Percentiles rank a stretch among this genome's conserved stretches.
Evolutionary conservation across 2,329 filamentous ascomycete species (phyloP).

Genomic region (Beauveria sp.): DNA sequence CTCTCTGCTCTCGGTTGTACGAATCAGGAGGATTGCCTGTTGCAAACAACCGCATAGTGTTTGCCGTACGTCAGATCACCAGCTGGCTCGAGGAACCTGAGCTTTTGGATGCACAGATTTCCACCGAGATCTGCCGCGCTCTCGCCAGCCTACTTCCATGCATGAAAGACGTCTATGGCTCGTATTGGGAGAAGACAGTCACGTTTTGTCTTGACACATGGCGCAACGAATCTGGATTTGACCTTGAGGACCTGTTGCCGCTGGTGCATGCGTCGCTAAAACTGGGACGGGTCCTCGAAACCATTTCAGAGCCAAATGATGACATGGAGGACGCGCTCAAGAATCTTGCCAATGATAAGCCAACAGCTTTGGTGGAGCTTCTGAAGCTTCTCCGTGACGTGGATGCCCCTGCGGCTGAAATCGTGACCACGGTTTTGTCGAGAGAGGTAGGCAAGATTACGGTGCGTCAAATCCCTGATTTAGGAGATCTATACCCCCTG

Average conservation of each 20-base stretch:
- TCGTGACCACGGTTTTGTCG: slow-evolving; percentile 68
- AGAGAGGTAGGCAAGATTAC: slow-evolving; percentile 61
- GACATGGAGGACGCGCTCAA: slow-evolving; percentile 72
- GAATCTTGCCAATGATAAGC: slow-evolving; percentile 48
- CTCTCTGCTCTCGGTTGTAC: slow-evolving; percentile 45
- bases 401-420: slow-evolving; percentile 58
- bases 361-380: slow-evolving; percentile 52
- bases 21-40: slow-evolving; percentile 46
- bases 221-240: slow-evolving; percentile 37
- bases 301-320: slow-evolving; percentile 69
- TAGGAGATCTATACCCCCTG: slow-evolving; percentile 65
- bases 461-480: slow-evolving; percentile 51
- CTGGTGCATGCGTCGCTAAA: slow-evolving; percentile 66
- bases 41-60: slow-evolving; percentile 64
- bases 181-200: slow-evolving; percentile 69
- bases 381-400: slow-evolving; percentile 45
- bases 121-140: slow-evolving; percentile 46
- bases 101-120: slow-evolving; percentile 35
- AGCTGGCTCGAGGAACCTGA: slow-evolving; percentile 56
- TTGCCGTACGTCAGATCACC: slow-evolving; percentile 72
- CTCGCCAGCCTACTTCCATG: slow-evolving; percentile 59
- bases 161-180: slow-evolving; percentile 77
- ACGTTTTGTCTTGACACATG: slow-evolving; percentile 52
- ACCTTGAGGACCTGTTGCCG: slow-evolving; percentile 45
- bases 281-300: slow-evolving; percentile 56